Percentiles rank a stretch among this genome's conserved stretches.
These are phyloP conservation scores for Neurospora terricola DNA, from an alignment of 495 filamentous ascomycete genomes.

Conservation along the genomic window DNA sequence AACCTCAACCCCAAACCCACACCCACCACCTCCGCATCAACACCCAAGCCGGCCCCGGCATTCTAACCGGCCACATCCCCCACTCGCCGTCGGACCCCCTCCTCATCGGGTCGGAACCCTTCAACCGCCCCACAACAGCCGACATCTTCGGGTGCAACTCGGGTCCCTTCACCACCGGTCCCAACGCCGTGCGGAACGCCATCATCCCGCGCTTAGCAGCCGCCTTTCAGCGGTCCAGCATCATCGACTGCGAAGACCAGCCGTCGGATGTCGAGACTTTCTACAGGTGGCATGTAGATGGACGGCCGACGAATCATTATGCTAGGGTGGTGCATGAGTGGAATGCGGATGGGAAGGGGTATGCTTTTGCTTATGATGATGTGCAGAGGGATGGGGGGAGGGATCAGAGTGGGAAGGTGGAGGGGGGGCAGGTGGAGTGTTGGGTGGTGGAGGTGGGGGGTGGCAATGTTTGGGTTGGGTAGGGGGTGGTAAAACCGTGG, in stretches of 20 bases:
- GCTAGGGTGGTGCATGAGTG: conserved; percentile 55
- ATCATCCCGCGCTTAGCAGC: conserved; percentile 54
- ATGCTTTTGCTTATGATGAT: conserved; percentile 77
- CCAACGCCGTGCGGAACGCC: conserved; percentile 49
- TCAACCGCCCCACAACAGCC: conserved; percentile 46
- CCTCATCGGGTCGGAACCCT: conserved; percentile 37
- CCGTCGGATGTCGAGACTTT: conserved; percentile 45
- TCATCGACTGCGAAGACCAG: conserved; percentile 39
- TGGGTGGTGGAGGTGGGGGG: conserved; percentile 64
- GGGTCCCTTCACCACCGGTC: conserved; percentile 53
- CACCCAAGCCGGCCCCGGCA: conserved; percentile 30
- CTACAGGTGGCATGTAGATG: conserved; percentile 33
- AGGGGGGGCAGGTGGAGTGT: conserved; percentile 45
- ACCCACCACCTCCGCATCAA: conserved; percentile 21
- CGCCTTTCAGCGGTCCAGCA: conserved; percentile 51
- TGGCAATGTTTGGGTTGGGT: conserved; percentile 15
- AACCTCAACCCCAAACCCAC: background rate
- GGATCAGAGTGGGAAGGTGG: conserved; percentile 60
- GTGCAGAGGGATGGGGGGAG: conserved; percentile 50
- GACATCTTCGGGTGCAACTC: conserved; percentile 67
- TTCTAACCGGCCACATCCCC: conserved; percentile 4
- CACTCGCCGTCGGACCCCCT: conserved; percentile 9
- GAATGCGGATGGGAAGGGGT: conserved; percentile 58
- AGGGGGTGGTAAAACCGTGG: background rate
- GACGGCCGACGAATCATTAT: conserved; percentile 58